These are phyloP conservation scores for Cercospora zeina DNA, from an alignment of 2,329 filamentous ascomycete genomes.

Conservation along the genomic window DNA sequence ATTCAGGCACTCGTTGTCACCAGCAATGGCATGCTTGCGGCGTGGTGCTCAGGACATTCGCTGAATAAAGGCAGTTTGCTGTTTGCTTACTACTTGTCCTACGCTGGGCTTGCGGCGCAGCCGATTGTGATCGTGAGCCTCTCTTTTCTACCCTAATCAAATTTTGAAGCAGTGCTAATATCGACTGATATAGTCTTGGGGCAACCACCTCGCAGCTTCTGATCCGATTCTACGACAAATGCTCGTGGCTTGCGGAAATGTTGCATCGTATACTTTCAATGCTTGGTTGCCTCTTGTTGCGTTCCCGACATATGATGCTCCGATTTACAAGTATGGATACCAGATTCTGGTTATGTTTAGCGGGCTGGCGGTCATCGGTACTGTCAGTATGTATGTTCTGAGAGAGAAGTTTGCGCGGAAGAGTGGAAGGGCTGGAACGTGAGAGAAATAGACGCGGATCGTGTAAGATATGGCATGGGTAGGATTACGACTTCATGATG, in stretches of 20 bases:
- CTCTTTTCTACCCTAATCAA: background rate
- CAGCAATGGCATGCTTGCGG: slow-evolving; percentile 19
- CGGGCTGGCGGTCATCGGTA: slow-evolving; percentile 19
- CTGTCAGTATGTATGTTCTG: slow-evolving; percentile 6
- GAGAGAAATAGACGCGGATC: background rate
- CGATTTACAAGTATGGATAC: slow-evolving; percentile 25
- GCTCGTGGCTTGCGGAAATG: slow-evolving; percentile 23
- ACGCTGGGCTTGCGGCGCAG: slow-evolving; percentile 18
- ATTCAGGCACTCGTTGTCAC: slow-evolving; percentile 16
- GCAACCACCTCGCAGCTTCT: slow-evolving; percentile 15
- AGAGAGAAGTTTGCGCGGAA: slow-evolving; percentile 13
- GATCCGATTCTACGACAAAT: slow-evolving; percentile 25
- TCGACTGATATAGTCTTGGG: slow-evolving; percentile 12
- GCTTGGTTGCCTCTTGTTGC: slow-evolving; percentile 23
- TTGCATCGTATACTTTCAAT: slow-evolving; percentile 22
- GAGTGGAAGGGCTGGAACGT: slow-evolving; percentile 1
- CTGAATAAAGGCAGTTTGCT: slow-evolving; percentile 13
- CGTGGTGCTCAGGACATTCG: slow-evolving; percentile 18
- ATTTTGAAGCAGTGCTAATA: background rate
- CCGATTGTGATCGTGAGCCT: slow-evolving; percentile 22
- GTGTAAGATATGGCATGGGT: background rate
- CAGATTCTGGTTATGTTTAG: slow-evolving; percentile 25
- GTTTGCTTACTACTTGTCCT: slow-evolving; percentile 19
- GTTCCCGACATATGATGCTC: slow-evolving; percentile 28
- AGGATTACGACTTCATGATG: background rate